phyloP scores from a whole-genome alignment of 2,329 filamentous ascomycete genomes.

The Thelonectria blattea region DNA sequence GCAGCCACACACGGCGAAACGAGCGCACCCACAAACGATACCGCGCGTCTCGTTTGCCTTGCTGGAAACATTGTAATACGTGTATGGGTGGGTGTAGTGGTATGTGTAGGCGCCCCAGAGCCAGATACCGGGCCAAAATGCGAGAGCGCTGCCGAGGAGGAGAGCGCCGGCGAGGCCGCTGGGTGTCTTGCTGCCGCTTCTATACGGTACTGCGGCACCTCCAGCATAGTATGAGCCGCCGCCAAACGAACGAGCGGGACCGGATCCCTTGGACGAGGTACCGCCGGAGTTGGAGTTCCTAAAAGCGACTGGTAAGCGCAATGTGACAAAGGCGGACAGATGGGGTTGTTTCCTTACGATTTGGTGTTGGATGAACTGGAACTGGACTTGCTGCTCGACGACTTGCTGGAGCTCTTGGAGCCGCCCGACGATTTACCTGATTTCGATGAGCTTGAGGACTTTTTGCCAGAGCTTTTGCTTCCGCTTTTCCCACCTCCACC shows the following conservation, averaged over 20 bases:
- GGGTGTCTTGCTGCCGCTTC: slow-evolving; percentile 57
- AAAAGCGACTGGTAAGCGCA: slow-evolving; percentile 2
- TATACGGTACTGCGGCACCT: slow-evolving; percentile 67
- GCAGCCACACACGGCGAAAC: slow-evolving; percentile 62
- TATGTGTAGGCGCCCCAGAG: slow-evolving; percentile 68
- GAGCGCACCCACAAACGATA: slow-evolving; percentile 59
- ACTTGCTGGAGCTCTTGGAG: slow-evolving; percentile 13
- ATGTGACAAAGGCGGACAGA: background rate
- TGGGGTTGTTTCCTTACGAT: slow-evolving; percentile 9
- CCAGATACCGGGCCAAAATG: slow-evolving; percentile 71
- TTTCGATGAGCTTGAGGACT: slow-evolving; percentile 26
- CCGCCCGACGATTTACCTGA: slow-evolving; percentile 22
- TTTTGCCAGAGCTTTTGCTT: slow-evolving; percentile 30
- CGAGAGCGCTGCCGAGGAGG: slow-evolving; percentile 55
- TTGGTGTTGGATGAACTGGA: slow-evolving; percentile 4
- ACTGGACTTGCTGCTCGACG: slow-evolving; percentile 24
- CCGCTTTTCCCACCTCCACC: slow-evolving; percentile 33
- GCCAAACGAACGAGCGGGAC: slow-evolving; percentile 62
- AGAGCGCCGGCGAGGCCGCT: slow-evolving; percentile 61
- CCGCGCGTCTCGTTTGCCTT: slow-evolving; percentile 45
- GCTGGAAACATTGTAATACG: slow-evolving; percentile 57
- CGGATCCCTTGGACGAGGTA: slow-evolving; percentile 62
- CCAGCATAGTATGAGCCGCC: slow-evolving; percentile 71
- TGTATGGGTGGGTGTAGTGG: slow-evolving; percentile 50
- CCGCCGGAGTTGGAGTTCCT: slow-evolving; percentile 51